These are phyloP conservation scores for Cladosporium sphaerospermum DNA, from an alignment of 2,329 filamentous ascomycete genomes.

Conservation along the genomic window DNA sequence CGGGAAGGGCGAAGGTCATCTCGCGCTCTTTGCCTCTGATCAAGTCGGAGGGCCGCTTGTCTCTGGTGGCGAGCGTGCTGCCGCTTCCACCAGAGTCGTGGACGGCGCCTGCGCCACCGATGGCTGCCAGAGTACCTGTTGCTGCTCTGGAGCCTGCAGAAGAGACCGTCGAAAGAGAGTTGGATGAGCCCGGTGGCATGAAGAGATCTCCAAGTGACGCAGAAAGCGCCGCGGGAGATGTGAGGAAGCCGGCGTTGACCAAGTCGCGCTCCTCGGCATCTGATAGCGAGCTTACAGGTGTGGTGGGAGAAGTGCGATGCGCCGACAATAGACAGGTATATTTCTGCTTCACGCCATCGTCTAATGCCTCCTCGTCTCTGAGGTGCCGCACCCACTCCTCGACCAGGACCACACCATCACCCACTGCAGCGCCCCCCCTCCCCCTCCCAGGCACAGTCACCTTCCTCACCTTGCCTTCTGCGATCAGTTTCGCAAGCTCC, in stretches of 20 bases:
- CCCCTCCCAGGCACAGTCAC: slow-evolving; percentile 58
- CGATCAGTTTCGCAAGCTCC: slow-evolving; percentile 57
- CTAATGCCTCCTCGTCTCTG: slow-evolving; percentile 16
- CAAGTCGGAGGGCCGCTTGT: slow-evolving; percentile 16
- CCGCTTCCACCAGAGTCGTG: slow-evolving; percentile 57
- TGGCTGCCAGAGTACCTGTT: slow-evolving; percentile 61
- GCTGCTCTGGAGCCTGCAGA: slow-evolving; percentile 56
- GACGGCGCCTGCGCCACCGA: slow-evolving; percentile 62
- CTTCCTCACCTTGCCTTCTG: slow-evolving; percentile 53
- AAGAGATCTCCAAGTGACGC: slow-evolving; percentile 35
- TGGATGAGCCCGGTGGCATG: slow-evolving; percentile 35
- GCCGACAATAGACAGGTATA: slow-evolving; percentile 49
- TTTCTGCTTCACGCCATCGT: slow-evolving; percentile 40
- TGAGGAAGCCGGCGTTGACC: slow-evolving; percentile 60
- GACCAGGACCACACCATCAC: slow-evolving; percentile 59
- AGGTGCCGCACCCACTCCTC: slow-evolving; percentile 45
- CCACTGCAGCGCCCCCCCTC: slow-evolving; percentile 50
- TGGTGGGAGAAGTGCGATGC: slow-evolving; percentile 44
- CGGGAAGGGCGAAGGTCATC: slow-evolving; percentile 58
- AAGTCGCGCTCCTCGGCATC: slow-evolving; percentile 50
- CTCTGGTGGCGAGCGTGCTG: slow-evolving; percentile 24
- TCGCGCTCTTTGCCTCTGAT: slow-evolving; percentile 4
- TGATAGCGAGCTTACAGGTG: slow-evolving; percentile 38
- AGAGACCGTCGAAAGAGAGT: slow-evolving; percentile 47
- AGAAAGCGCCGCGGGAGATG: slow-evolving; percentile 43